Evolutionary conservation across 352 stramenopile species (phyloP).

Genomic region (Globisporangium mamillatum): DNA sequence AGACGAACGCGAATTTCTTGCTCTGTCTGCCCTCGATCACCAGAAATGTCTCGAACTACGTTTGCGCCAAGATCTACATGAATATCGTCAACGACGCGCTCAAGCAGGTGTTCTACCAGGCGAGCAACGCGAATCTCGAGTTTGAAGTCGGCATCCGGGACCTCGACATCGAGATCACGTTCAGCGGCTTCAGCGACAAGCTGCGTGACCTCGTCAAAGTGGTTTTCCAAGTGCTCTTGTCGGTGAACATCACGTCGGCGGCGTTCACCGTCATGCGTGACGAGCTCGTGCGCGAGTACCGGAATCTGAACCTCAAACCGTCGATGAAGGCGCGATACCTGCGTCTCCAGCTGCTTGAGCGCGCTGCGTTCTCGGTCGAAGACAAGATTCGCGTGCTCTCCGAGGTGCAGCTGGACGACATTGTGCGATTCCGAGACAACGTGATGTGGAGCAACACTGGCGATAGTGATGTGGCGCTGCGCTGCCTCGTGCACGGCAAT

Average conservation of each 20-base stretch:
- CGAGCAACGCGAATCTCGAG: constrained; percentile 47
- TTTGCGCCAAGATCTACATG: constrained; percentile 68
- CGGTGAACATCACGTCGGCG: constrained; percentile 24
- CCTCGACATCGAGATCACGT: constrained; percentile 59
- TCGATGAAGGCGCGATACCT: constrained; percentile 64
- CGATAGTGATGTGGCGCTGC: constrained; percentile 18
- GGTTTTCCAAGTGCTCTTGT: constrained; percentile 44
- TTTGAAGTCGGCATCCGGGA: constrained; percentile 63
- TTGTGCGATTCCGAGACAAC: constrained; percentile 26
- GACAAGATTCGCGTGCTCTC: constrained; percentile 55
- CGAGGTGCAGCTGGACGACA: constrained; percentile 21
- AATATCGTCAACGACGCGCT: constrained; percentile 62
- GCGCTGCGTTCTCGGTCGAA: constrained; percentile 47
- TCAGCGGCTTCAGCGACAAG: constrained; percentile 74
- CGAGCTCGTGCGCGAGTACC: constrained; percentile 64
- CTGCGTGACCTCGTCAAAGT: constrained; percentile 47
- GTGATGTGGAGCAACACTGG: constrained; percentile 22
- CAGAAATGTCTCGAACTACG: constrained; percentile 35
- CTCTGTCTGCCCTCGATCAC: constrained; percentile 53
- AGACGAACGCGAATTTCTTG: constrained; percentile 65
- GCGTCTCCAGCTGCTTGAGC: constrained; percentile 67
- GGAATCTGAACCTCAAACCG: constrained; percentile 66
- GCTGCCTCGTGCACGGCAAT: constrained; percentile 69
- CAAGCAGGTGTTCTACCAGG: constrained; percentile 65
- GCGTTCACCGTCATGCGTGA: constrained; percentile 50